phyloP scores from a whole-genome alignment of 2,329 filamentous ascomycete species.

The Curvularia eragrostidis region DNA sequence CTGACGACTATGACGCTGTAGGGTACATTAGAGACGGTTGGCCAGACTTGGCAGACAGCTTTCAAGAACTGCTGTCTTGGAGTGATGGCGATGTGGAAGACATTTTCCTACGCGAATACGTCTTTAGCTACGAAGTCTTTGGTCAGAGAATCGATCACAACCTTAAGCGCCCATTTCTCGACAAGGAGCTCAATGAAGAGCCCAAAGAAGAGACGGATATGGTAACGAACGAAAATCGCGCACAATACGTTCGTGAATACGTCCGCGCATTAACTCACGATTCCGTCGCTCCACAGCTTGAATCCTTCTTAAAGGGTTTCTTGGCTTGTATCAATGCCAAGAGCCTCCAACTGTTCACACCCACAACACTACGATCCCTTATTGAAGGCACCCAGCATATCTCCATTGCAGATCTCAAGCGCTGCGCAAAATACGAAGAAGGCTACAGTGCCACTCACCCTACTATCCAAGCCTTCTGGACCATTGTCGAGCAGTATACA shows the following conservation, averaged over 20 bases:
- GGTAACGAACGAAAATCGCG: slow-evolving; percentile 82
- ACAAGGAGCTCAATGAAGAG: neutral
- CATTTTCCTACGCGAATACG: slow-evolving; percentile 82
- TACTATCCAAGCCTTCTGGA: slow-evolving; percentile 83
- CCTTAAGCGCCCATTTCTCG: slow-evolving; percentile 51
- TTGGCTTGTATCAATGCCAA: slow-evolving; percentile 73
- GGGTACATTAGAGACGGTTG: slow-evolving; percentile 88
- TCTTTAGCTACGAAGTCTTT: slow-evolving; percentile 74
- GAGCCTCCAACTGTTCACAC: slow-evolving; percentile 61
- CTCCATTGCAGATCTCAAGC: slow-evolving; percentile 74
- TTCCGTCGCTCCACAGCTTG: slow-evolving; percentile 72
- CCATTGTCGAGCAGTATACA: slow-evolving; percentile 71
- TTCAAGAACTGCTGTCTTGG: slow-evolving; percentile 78
- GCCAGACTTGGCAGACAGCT: slow-evolving; percentile 78
- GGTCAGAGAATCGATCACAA: slow-evolving; percentile 62
- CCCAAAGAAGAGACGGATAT: slow-evolving; percentile 62
- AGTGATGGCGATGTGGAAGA: slow-evolving; percentile 81
- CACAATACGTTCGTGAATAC: slow-evolving; percentile 82
- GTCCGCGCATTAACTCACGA: slow-evolving; percentile 52
- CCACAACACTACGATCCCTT: slow-evolving; percentile 68
- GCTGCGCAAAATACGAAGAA: slow-evolving; percentile 75
- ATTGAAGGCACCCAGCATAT: slow-evolving; percentile 86
- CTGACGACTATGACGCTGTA: slow-evolving; percentile 44
- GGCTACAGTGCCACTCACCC: slow-evolving; percentile 75
- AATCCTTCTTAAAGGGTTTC: slow-evolving; percentile 83